Base-by-base conservation (phyloP, 164 flowering plant species). In the Euptelea pleiosperma region DNA sequence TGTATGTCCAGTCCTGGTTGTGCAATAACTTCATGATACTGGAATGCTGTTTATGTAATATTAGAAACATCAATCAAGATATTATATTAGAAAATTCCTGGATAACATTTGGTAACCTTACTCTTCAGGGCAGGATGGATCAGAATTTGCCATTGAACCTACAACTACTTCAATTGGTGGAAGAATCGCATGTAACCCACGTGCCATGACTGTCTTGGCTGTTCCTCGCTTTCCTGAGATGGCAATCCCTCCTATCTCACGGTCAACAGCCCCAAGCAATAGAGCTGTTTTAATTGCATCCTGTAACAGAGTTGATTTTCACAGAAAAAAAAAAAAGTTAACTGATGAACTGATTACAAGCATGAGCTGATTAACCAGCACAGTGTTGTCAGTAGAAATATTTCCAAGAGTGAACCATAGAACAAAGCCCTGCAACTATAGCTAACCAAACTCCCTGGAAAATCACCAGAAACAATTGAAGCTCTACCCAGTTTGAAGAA, bases 141-240 rank as follows among this genome's bases (percentile, higher is more conserved):
- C 90, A 16, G 96, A 94, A 78, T 87, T 92, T 57, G 97, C 71
- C 11, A 80, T 78, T 45, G 97, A 89, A 58, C 89, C 94, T 22
- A 68, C 79, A 62, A 92, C 96, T 3, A 86, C 90, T 48, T 92
- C 98, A 70, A 92, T 92, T 39, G 98, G 98, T 8, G 96, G 97
- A 57, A 89, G 81, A 65, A 89, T 73, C 9, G 91, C 96, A 76
- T 92, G 98, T 42, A 92, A 68, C 18, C 98, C 98, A 36, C 97
- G 91, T 8, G 98, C 97, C 98, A 93, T 89, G 7, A 90, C 86
- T 21, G 98, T 93, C 79, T 93, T 93, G 47, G 96, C 97, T 18
- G 96, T 93, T 72, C 98, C 97, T 70, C 98, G 72, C 69, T 74
- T 90, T 52, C 98, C 98, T 21, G 85, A 89, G 42, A 92, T 86